Base-by-base conservation (phyloP, 345 rosid species). In the Nasturtium officinale region DNA sequence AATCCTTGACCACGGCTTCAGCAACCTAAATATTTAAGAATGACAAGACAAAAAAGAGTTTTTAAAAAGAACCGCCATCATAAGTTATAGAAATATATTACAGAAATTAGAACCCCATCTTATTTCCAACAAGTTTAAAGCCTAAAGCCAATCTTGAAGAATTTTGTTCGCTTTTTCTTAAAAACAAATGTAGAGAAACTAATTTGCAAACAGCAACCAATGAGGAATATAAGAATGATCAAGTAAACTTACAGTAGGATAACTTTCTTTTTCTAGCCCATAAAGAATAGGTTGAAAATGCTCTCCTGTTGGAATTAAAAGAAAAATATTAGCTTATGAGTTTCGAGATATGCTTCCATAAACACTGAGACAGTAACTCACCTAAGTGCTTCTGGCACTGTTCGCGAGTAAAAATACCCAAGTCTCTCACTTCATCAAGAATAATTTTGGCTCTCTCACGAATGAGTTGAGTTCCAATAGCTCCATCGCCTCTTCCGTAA, bases 371-470 rank as follows among this genome's bases (percentile, higher is more conserved):
- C 26, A 33, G 54, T 65, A 32, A 48, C 51, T 20, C 72, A 95
- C 99, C 99, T 52, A 95, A 84, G 81, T 95, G 90, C 60, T 78
- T 87, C 65, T 87, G 84, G 70, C 99, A 95, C 54, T 88, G 91
- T 55, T 75, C 81, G 58, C 78, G 87, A 20, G 97, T 95, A 71
- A 84, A 87, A 74, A 91, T 89, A 38, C 81, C 82, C 79, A 85
- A 54, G 72, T 77, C 86, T 65, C 80, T 87, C 69, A 88, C 89
- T 86, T 95, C 99, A 42, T 90, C 90, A 37, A 91, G 90, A 68
- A 95, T 87, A 74, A 95, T 87, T 81, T 85, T 87, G 43, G 96
- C 90, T 74, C 99, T 82, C 87, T 90, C 97, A 67, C 90, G 85
- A 26, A 87, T 76, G 38, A 95, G 93, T 65, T 86, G 92, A 29